Conservation (phyloP, 2,329 filamentous ascomycete species). For the Geosmithia flava region DNA sequence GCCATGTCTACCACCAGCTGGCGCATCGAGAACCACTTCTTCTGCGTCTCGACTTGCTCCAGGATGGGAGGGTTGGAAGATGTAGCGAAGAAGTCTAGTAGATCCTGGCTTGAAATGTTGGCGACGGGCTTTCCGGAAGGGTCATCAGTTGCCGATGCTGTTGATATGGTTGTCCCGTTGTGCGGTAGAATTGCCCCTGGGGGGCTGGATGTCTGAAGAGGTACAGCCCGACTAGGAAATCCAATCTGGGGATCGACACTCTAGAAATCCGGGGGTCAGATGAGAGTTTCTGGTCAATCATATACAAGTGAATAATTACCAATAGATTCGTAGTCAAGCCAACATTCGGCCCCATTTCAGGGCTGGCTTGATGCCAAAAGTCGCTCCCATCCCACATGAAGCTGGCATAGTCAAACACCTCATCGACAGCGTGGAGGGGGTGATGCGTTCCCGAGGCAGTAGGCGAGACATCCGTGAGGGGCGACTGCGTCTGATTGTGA, state of each 20-base stretch:
- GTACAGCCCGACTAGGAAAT: neutral
- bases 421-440: slow-evolving; percentile 10
- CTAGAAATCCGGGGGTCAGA: neutral
- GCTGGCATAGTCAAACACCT: slow-evolving; percentile 33
- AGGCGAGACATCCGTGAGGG: neutral
- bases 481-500: neutral
- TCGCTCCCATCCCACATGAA: slow-evolving; percentile 30
- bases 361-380: slow-evolving; percentile 19
- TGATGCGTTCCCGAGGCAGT: neutral
- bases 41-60: slow-evolving; percentile 37
- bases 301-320: neutral
- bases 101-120: slow-evolving; percentile 9
- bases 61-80: slow-evolving; percentile 39
- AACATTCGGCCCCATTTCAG: slow-evolving; percentile 9
- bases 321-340: slow-evolving; percentile 3
- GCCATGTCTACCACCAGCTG: slow-evolving; percentile 35
- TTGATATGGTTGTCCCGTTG: slow-evolving; percentile 5
- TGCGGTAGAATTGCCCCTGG: neutral
- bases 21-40: slow-evolving; percentile 36
- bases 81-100: slow-evolving; percentile 34
- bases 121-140: slow-evolving; percentile 3
- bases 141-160: slow-evolving; percentile 5
- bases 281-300: neutral
- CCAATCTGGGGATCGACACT: slow-evolving; percentile 4
- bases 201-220: neutral